Percentiles rank a stretch among this genome's conserved stretches.
phyloP scores from a whole-genome alignment of 2,329 filamentous ascomycete genomes.

The Aureobasidium sp. region DNA sequence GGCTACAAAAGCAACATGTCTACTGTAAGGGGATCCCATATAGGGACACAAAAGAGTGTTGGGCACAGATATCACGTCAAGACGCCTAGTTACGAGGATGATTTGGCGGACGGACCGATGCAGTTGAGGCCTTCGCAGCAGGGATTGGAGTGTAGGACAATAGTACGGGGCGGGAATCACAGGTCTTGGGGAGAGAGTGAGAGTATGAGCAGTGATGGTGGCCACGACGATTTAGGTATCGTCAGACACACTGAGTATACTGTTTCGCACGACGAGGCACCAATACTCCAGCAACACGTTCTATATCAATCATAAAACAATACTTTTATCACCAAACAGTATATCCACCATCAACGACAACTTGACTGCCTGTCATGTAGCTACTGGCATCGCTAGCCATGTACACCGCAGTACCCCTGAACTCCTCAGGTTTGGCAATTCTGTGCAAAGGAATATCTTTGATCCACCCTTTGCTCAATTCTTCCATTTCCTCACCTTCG shows the following conservation, averaged over 20 bases:
- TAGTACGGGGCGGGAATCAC: neutral
- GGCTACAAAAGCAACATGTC: neutral
- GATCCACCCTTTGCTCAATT: conserved; percentile 26
- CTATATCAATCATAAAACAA: neutral
- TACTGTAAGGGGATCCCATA: neutral
- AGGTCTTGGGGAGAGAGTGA: neutral
- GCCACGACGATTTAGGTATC: neutral
- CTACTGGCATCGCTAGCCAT: conserved; percentile 25
- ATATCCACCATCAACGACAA: conserved; percentile 27
- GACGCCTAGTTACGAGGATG: neutral
- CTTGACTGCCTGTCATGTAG: conserved; percentile 25
- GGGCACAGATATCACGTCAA: neutral
- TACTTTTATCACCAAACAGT: conserved; percentile 14
- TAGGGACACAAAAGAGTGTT: neutral
- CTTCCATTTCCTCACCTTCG: conserved; percentile 29
- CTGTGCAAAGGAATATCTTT: conserved; percentile 30
- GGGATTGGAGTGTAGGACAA: neutral
- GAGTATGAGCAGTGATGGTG: neutral
- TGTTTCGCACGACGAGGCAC: neutral
- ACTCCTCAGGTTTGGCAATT: conserved; percentile 30
- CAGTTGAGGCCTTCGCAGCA: neutral
- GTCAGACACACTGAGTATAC: neutral
- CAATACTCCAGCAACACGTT: neutral
- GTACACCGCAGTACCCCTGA: conserved; percentile 28
- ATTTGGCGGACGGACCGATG: neutral